A percentile compares a stretch with the other conserved stretches of the same genome.
Evolutionary conservation across 1,284 basidiomycete species (phyloP).

Genomic region (Ganoderma multipileum): DNA sequence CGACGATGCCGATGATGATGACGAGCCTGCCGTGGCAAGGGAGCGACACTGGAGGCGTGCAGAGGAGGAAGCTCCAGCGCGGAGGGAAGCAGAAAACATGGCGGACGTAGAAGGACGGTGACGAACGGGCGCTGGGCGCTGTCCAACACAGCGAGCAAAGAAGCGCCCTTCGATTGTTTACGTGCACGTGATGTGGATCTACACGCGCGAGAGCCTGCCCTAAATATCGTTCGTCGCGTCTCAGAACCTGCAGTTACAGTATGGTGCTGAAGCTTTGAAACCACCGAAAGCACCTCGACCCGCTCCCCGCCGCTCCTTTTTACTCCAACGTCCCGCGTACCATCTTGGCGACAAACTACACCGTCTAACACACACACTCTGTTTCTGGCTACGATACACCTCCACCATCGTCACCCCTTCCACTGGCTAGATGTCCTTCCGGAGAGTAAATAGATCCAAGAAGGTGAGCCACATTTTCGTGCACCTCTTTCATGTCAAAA

Average conservation of each 20-base stretch:
- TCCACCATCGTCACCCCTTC: background rate
- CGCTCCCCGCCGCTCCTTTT: too few relatives aligned
- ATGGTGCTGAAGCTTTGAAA: background rate
- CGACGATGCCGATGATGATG: slow-evolving; percentile 15
- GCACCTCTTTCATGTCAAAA: background rate
- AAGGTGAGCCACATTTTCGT: slow-evolving; percentile 43
- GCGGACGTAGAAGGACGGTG: slow-evolving; percentile 22
- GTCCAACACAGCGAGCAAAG: slow-evolving; percentile 4
- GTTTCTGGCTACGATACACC: background rate
- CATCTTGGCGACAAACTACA: slow-evolving; percentile 2
- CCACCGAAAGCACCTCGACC: too few relatives aligned
- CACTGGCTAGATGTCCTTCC: slow-evolving; percentile 25
- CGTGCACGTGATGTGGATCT: slow-evolving; percentile 23
- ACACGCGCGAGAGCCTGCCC: slow-evolving; percentile 35
- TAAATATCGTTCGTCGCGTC: slow-evolving; percentile 31
- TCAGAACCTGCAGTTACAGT: slow-evolving; percentile 11
- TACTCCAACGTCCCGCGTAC: too few relatives aligned
- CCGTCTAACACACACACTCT: background rate
- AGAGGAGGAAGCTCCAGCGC: slow-evolving; percentile 10
- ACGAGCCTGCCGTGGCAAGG: slow-evolving; percentile 19
- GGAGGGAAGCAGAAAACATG: slow-evolving; percentile 21
- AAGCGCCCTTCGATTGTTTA: slow-evolving; percentile 8
- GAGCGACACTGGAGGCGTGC: slow-evolving; percentile 17
- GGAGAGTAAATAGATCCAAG: slow-evolving; percentile 51
- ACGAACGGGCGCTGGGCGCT: slow-evolving; percentile 7